Base-by-base conservation (phyloP, 495 filamentous ascomycete species). In the Penicillium odoratum region DNA sequence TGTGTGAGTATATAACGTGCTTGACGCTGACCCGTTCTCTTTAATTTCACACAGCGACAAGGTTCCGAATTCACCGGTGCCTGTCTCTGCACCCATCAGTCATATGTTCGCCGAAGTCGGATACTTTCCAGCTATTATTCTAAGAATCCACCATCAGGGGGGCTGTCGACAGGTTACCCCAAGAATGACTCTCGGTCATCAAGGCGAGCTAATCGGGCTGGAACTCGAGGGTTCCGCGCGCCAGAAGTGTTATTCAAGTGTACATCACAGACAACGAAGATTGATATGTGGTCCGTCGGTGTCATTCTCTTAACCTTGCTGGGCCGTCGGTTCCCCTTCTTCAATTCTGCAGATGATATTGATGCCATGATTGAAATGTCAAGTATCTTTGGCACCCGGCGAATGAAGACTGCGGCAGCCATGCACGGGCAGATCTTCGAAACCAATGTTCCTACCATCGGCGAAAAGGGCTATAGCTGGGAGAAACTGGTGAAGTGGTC, bases 211-310 rank as follows among this genome's bases (percentile, higher is more conserved):
- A 98, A 98, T 71, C 85, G 94, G 48, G 94, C 94, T 13, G 94
- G 94, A n/a, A 98, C 94, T 13, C 81, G 94, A 60, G 94, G 94
- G 3, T 98, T 98, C 71, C 88, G 94, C 26, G 95, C 94, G 0
- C 94, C 94, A 43, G 94, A 98, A 70, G 94, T 98, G 15, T 82
- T 98, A 1, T 89, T 98, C 73, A 98, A 98, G 73, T 98, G 94
- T 72, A 98, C 95, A 1, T 87, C 89, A 42, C 94, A 98, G 72
- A 96, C 89, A n/a, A 92, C 89, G 7, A 91, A 91, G 69, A 93
- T 98, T 61, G 94, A 98, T 70, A 88, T 98, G 65, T 98, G 94
- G 94, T 96, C 92, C 13, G 92, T 87, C 0, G 94, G 94, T 21
- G 92, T 98, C 7, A 95, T 98, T 56, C 83, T 98, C 1, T 76